These are phyloP conservation scores for Fusarium tricinctum DNA, from an alignment of 2,329 filamentous ascomycete species.

Conservation along the genomic window DNA sequence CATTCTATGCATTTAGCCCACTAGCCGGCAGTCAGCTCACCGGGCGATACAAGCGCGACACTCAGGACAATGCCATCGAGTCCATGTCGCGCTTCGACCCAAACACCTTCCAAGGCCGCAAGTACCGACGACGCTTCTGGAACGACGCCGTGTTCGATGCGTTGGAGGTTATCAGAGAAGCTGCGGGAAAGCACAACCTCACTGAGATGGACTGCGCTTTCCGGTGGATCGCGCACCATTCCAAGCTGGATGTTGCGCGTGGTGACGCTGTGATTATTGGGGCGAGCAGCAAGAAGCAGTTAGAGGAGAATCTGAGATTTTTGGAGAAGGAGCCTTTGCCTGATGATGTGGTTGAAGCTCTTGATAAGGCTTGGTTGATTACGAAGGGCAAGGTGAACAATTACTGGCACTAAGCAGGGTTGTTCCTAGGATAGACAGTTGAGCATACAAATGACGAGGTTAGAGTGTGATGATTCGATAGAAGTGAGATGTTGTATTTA, in stretches of 20 bases:
- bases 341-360: slow-evolving; percentile 75
- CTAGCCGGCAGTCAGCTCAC: slow-evolving; percentile 78
- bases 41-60: slow-evolving; percentile 63
- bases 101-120: slow-evolving; percentile 17
- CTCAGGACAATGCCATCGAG: slow-evolving; percentile 45
- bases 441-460: too few relatives aligned
- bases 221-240: slow-evolving; percentile 77
- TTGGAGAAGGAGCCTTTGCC: slow-evolving; percentile 75
- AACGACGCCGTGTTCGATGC: slow-evolving; percentile 70
- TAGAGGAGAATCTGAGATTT: slow-evolving; percentile 58
- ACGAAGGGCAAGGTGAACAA: slow-evolving; percentile 9
- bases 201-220: slow-evolving; percentile 77
- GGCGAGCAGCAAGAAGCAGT: slow-evolving; percentile 63
- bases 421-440: too few relatives aligned
- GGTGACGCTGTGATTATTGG: slow-evolving; percentile 67
- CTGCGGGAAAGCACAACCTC: slow-evolving; percentile 73
- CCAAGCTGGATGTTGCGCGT: slow-evolving; percentile 56
- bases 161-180: slow-evolving; percentile 72
- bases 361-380: slow-evolving; percentile 6
- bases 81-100: slow-evolving; percentile 46
- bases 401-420: background rate
- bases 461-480: too few relatives aligned
- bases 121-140: slow-evolving; percentile 65
- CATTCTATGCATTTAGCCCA: slow-evolving; percentile 79
- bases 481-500: too few relatives aligned